Evolutionary conservation across 1,284 basidiomycete genomes (phyloP).

Genomic region (Xerocomus nothofagi): DNA sequence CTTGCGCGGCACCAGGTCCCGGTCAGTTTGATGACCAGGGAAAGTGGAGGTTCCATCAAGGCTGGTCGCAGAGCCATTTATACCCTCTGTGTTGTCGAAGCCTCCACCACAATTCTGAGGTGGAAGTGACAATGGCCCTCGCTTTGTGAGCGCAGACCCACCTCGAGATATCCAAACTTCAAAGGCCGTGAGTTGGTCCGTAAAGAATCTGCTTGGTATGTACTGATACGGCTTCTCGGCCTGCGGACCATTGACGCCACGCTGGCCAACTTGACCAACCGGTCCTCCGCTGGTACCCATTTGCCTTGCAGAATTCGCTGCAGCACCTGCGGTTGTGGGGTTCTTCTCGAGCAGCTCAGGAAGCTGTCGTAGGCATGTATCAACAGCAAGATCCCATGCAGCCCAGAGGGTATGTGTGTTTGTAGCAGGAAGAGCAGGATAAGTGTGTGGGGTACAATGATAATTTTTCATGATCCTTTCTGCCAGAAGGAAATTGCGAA

Average conservation of each 20-base stretch:
- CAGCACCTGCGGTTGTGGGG: slow-evolving; percentile 40
- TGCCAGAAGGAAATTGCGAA: slow-evolving; percentile 95
- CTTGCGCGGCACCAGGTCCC: slow-evolving; percentile 77
- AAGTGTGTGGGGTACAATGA: slow-evolving; percentile 94
- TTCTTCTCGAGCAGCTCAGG: slow-evolving; percentile 81
- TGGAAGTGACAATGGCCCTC: slow-evolving; percentile 72
- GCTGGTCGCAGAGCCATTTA: slow-evolving; percentile 7
- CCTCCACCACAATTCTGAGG: slow-evolving; percentile 39
- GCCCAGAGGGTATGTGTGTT: slow-evolving; percentile 97
- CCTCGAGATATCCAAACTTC: slow-evolving; percentile 97
- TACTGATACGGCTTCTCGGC: slow-evolving; percentile 63
- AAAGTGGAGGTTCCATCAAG: slow-evolving; percentile 14
- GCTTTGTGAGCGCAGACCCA: slow-evolving; percentile 75
- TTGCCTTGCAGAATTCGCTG: slow-evolving; percentile 26
- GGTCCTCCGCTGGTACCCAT: slow-evolving; percentile 39
- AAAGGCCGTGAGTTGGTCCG: slow-evolving; percentile 95
- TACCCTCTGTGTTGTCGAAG: slow-evolving; percentile 27
- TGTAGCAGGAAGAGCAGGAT: slow-evolving; percentile 88
- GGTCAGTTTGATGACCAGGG: slow-evolving; percentile 30
- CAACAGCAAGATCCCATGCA: slow-evolving; percentile 97
- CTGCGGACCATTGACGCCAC: slow-evolving; percentile 33
- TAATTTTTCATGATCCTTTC: slow-evolving; percentile 99
- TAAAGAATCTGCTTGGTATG: slow-evolving; percentile 91
- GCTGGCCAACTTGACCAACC: slow-evolving; percentile 38
- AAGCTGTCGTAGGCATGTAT: slow-evolving; percentile 92